Base-by-base conservation (phyloP, 257 asterid genomes). In the Petrea volubilis region DNA sequence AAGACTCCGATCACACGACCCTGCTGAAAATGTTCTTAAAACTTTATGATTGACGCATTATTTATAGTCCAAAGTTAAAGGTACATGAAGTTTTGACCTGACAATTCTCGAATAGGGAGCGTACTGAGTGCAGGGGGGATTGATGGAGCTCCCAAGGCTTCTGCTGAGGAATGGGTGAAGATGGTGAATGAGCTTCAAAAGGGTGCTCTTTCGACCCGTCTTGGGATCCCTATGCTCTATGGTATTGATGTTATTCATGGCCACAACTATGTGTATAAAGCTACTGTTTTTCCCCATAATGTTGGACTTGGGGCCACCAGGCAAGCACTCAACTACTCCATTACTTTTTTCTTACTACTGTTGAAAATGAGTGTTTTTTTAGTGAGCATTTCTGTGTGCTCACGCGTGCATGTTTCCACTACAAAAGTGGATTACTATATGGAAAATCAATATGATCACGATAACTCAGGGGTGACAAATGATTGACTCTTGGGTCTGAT, bases 281-380 rank as follows among this genome's bases (percentile, higher is more conserved):
- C 93, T 38, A 87, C 93, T 2, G 66, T 87, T 51, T 87, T 87
- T 21, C 93, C 93, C 6, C 93, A 87, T 64, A 87, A 85, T 68
- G 70, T 87, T 57, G 93, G 88, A 8, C 88, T 87, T 29, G 93
- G 93, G 0, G 85, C 72, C 59, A 82, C 93, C 20, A 82, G 92
- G 92, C 64, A 73, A 67, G 81, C 67, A 2, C 5, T n/a, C n/a
- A n/a, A 17, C 3, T 25, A 49, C 40, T 29, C 28, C 29, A n/a
- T 13, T 7, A 6, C 18, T n/a, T 4, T 40, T 40, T 8, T 11
- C 9, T 40, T 40, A 3, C 52, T 46, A 5, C 49, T 14, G 21
- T 3, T 4, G 15, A 17, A 9, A 3, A 41, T 43, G 50, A 10
- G 11, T 10, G 1, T 43, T 13, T 43, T 13, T 43, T 43, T 9